A percentile compares a stretch with the other conserved stretches of the same genome.
Conservation (phyloP, 306 rosid species). For the Cicer yamashitae region DNA sequence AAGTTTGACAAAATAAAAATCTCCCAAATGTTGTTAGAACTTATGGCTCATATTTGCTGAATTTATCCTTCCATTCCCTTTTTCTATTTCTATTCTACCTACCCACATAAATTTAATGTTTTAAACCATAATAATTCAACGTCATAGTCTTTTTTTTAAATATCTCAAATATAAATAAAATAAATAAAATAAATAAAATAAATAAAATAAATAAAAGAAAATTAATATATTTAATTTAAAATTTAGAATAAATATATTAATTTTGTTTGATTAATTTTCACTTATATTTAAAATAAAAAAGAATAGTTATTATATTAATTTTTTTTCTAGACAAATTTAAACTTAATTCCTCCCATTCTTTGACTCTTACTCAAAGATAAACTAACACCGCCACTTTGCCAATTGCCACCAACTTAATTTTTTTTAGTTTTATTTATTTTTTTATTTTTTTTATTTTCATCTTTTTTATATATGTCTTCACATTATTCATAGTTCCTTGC, state of each 20-base stretch:
- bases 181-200: too few relatives aligned
- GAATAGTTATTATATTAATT: too few relatives aligned
- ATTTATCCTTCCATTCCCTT: neutral
- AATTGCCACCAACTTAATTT: conserved; percentile 3
- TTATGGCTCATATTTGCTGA: neutral
- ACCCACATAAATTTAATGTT: conserved; percentile 4
- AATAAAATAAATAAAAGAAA: too few relatives aligned
- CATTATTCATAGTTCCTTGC: conserved; percentile 7
- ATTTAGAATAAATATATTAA: too few relatives aligned
- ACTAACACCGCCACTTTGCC: neutral
- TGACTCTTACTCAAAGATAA: too few relatives aligned
- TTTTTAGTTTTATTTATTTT: neutral
- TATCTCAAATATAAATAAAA: too few relatives aligned
- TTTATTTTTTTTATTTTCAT: neutral
- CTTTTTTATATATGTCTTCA: neutral
- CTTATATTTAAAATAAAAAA: too few relatives aligned
- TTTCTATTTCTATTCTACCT: conserved; percentile 30
- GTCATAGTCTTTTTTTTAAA: neutral
- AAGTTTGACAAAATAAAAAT: neutral
- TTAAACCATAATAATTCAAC: neutral
- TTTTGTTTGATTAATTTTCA: too few relatives aligned
- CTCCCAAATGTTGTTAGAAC: conserved; percentile 4
- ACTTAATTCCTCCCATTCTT: too few relatives aligned
- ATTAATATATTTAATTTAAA: too few relatives aligned
- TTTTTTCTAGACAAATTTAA: too few relatives aligned